Conservation (phyloP, 306 rosid genomes). For the Acacia acuminata region DNA sequence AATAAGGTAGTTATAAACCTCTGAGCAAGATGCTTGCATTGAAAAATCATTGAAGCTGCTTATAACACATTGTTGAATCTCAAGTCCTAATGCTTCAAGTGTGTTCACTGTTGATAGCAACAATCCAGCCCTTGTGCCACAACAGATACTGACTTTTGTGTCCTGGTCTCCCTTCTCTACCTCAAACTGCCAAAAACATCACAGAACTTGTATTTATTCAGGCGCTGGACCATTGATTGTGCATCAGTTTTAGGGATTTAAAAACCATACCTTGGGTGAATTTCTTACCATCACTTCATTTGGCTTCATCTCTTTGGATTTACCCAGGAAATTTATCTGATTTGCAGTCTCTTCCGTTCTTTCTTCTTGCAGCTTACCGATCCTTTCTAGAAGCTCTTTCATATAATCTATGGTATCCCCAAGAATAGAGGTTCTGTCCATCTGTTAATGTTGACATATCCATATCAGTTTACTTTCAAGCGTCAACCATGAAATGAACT, state of each 20-base stretch:
- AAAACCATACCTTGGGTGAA: slow-evolving; percentile 78
- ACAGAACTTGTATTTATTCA: slow-evolving; percentile 1
- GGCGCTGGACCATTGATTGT: background rate
- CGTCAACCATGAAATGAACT: slow-evolving; percentile 8
- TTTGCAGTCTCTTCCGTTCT: slow-evolving; percentile 50
- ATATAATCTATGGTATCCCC: slow-evolving; percentile 97
- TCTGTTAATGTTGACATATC: slow-evolving; percentile 43
- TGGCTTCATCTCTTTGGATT: slow-evolving; percentile 67
- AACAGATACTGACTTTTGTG: slow-evolving; percentile 78
- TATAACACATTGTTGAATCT: slow-evolving; percentile 94
- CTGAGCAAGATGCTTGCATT: slow-evolving; percentile 94
- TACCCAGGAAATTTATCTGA: slow-evolving; percentile 51
- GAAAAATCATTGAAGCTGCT: slow-evolving; percentile 95
- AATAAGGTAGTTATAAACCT: slow-evolving; percentile 45
- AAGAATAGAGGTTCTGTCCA: slow-evolving; percentile 98
- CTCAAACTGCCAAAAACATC: slow-evolving; percentile 63
- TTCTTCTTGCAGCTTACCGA: slow-evolving; percentile 79
- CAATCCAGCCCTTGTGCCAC: slow-evolving; percentile 82
- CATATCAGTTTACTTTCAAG: slow-evolving; percentile 23
- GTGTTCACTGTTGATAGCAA: slow-evolving; percentile 83
- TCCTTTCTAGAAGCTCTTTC: slow-evolving; percentile 93
- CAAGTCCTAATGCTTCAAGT: slow-evolving; percentile 85
- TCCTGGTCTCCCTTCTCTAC: slow-evolving; percentile 76
- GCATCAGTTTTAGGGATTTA: slow-evolving; percentile 17
- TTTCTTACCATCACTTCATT: slow-evolving; percentile 74